Base-by-base conservation (phyloP, 1,284 basidiomycete species). In the Fomitiporia mediterranea region DNA sequence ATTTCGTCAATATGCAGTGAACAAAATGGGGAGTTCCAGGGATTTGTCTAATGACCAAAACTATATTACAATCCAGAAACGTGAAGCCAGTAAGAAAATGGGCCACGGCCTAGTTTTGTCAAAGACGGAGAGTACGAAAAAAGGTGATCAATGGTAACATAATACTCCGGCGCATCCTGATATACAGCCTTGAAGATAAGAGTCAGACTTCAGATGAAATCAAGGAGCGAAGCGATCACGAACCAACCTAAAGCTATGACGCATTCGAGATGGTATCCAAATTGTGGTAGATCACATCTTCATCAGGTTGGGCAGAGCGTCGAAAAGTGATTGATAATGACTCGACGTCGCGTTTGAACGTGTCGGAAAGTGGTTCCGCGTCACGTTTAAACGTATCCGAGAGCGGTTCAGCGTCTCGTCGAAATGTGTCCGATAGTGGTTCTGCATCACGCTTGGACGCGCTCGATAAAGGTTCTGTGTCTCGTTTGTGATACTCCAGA, bases 291-390 rank as follows among this genome's bases (percentile, higher is more conserved):
- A 8, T 51, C 35, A 34, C 37, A 15, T 39, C 28, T 11, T 4
- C 1, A 13, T 39, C 19, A 17, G 38, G 50, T 5, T 17, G 13
- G 13, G 11, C 35, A 17, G 19, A 19, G 17, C 25, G 51, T 17
- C 30, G 32, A 28, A 55, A 49, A 5, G 46, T 49, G 35, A 49
- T 47, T 25, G 46, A 25, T 28, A 55, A 27, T 15, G 46, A 46
- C 15, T 43, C 44, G 2, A 37, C 46, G 25, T 39, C 53, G 5
- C 53, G 54, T 13, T 42, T 49, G 46, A 49, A 55, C 3, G 54
- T 51, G 17, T 56, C 55, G 11, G 48, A n/a, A 7, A 56, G 47
- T 40, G 54, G 54, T n/a, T 49, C 54, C 28, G 54, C 54, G 35
- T 56, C 54, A 17, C 54, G 19, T 42, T 43, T 56, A 39, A 56